Evolutionary conservation across 2,329 filamentous ascomycete species (phyloP), one percentile per base, ranked within the genome.

Genomic region (Pseudocercospora fijiensis): DNA sequence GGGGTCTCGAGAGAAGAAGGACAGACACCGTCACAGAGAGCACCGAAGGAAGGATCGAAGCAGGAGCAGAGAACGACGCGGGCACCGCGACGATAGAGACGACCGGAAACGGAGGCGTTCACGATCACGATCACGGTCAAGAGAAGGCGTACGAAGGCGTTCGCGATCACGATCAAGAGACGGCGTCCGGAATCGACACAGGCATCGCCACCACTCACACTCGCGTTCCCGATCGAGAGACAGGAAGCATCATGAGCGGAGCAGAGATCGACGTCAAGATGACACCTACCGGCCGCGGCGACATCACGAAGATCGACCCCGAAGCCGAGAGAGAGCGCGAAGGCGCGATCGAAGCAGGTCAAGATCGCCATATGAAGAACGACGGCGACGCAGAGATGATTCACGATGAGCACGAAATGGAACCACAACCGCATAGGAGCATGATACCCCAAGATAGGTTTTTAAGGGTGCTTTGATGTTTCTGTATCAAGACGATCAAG

Each of bases 81-180:
- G 66, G 11, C 60, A 65, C 51, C 62, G 66, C 8, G 65, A 70
- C 22, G 69, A 71, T 9, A 60, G 70, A 45, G 24, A 60, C 4
- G 65, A 67, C 16, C 71, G 65, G 63, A 66, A 65, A 57, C 64
- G 70, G 22, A 65, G 67, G 41, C 57, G 68, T 43, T 72, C 69
- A 22, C 65, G 69, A 47, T 72, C 69, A 22, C 65, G 70, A 33
- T 76, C 73, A 47, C 63, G 73, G 20, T 75, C 74, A 8, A 61
- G 68, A 58, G 69, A 68, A 51, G 57, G 62, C 11, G 70, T 69
- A n/a, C n/a, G n/a, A n/a, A n/a, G n/a, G 27, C 55, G 61, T 45
- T 69, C 72, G 55, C 59, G 65, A 47, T 65, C 65, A n/a, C 58
- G 62, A 53, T 62, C 62, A 11, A 53, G 63, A 51, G 66, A 71